Percentiles rank a stretch among this genome's conserved stretches.
These are phyloP conservation scores for Polysphondylium violaceum DNA, from an alignment of 78 protist genomes.

Conservation along the genomic window DNA sequence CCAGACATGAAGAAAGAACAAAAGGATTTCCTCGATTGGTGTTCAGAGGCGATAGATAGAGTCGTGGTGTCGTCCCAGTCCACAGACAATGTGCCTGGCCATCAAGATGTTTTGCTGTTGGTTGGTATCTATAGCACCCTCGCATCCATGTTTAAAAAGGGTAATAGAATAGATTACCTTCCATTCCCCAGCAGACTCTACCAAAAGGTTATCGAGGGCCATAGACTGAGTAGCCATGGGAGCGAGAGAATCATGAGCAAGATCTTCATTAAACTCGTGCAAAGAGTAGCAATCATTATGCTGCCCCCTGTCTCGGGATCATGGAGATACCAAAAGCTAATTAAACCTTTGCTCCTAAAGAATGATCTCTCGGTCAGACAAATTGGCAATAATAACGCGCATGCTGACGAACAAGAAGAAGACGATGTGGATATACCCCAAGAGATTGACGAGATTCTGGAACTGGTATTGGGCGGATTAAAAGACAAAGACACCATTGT, in stretches of 20 bases:
- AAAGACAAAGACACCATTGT: conserved; percentile 80
- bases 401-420: conserved; percentile 34
- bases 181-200: conserved; percentile 6
- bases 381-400: neutral
- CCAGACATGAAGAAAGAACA: conserved; percentile 82
- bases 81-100: neutral
- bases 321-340: conserved; percentile 91
- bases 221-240: neutral
- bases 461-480: conserved; percentile 46
- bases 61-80: too few relatives aligned
- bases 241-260: conserved; percentile 59
- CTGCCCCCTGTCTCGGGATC: conserved; percentile 86
- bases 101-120: neutral
- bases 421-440: conserved; percentile 29
- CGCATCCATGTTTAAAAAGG: conserved; percentile 82
- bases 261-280: conserved; percentile 83
- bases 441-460: conserved; percentile 72
- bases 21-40: conserved; percentile 47
- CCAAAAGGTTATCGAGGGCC: neutral
- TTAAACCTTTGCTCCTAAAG: conserved; percentile 29
- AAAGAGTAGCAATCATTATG: conserved; percentile 90
- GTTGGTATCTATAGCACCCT: conserved; percentile 78
- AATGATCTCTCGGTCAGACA: neutral
- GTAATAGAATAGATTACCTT: conserved; percentile 83
- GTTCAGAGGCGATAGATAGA: neutral